Conservation (phyloP, 495 filamentous ascomycete species). For the Neurospora discreta region DNA sequence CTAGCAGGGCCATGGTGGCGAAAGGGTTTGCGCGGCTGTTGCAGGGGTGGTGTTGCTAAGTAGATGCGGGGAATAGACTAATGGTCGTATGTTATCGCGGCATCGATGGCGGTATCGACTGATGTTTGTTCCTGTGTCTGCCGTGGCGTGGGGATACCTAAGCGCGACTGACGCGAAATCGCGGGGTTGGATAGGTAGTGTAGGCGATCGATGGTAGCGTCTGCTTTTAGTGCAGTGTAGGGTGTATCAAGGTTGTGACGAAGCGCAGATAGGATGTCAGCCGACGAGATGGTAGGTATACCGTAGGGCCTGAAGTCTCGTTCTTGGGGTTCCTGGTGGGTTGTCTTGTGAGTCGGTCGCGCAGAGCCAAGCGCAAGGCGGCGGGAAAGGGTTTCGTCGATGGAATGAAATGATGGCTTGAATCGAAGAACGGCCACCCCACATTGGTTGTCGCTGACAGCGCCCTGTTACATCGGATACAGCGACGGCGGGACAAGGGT, state of each 20-base stretch:
- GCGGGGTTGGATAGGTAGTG: neutral
- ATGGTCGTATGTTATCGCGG: conserved; percentile 11
- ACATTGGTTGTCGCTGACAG: neutral
- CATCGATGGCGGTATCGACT: conserved; percentile 1
- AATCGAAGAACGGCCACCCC: neutral
- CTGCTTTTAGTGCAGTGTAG: neutral
- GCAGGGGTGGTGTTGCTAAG: neutral
- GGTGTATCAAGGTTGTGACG: neutral
- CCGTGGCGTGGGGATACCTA: neutral
- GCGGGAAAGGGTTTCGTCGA: neutral
- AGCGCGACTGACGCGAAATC: neutral
- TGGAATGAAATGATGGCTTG: neutral
- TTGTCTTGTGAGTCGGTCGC: neutral
- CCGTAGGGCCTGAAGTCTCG: too few species aligned
- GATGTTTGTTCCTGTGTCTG: neutral
- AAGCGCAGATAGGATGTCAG: neutral
- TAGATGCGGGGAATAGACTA: neutral
- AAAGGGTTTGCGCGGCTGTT: neutral
- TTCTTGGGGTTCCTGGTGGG: neutral
- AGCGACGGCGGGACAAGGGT: neutral
- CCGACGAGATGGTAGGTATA: neutral
- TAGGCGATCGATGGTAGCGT: neutral
- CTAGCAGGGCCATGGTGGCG: conserved; percentile 38
- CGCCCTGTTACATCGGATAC: neutral
- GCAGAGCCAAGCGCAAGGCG: neutral